Base-by-base conservation (phyloP, 306 rosid species). In the Trichosanthes cucumerina region DNA sequence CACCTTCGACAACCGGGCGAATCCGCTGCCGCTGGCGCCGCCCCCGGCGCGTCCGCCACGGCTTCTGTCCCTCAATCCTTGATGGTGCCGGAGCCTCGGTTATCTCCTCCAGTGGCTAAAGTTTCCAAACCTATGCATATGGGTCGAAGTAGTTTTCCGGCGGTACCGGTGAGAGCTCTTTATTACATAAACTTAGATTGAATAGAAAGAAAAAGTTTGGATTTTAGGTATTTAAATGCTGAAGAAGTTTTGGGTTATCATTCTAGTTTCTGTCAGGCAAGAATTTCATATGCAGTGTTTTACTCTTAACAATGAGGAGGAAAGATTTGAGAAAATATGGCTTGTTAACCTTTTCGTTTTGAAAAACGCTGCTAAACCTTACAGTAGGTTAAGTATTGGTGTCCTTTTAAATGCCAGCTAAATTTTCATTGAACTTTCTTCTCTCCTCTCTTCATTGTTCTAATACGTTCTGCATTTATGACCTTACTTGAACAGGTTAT, bases 1-100 rank as follows among this genome's bases (percentile, higher is more conserved):
- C 97, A 89, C 79, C 83, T 88, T 33, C 93, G 97, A 26, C 83
- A 83, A 86, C 96, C 96, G 12, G 98, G 97, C 2, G 97, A 90
- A 78, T 92, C 97, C 47, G 82, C 87, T 1, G 87, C 88, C 33
- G 86, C 89, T 11, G 84, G 80, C 0, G 44, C 39, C 39, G 6
- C 63, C 9, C 36, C 66, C 2, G 34, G 68, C 26, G 72, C 77
- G 0, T 12, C 79, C 15, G 19, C 34, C 31, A 6, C 64, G 3
- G 39, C 39, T 18, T 28, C 73, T 15, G 75, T 82, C 47, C 79
- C 87, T 65, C 86, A 81, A 8, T 78, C 93, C 46, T 87, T 79
- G 66, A 84, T 87, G 4, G 80, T 65, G 36, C 79, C 81, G 68
- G 97, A 92, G 80, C 90, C 88, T 75, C 85, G 90, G 65, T 83